phyloP scores from a whole-genome alignment of 352 stramenopile genomes.

The Phytophthora cryptogea region DNA sequence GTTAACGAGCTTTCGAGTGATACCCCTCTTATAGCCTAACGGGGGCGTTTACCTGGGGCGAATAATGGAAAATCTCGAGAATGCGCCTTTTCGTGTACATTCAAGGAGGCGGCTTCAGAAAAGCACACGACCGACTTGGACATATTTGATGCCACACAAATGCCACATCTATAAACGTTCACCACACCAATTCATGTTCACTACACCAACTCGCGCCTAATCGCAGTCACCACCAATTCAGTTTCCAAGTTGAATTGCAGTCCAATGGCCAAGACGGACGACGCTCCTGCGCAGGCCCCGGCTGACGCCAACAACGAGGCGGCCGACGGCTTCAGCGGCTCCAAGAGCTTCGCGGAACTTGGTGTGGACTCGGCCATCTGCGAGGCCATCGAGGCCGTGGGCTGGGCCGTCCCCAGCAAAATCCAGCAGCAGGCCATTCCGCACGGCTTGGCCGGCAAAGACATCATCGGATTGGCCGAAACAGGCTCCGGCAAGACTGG shows the following conservation, averaged over 20 bases:
- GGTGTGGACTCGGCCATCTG: slow-evolving; percentile 92
- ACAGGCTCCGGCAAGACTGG: slow-evolving; percentile 96
- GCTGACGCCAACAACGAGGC: slow-evolving; percentile 32
- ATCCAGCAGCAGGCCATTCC: slow-evolving; percentile 97
- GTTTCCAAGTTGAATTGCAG: neutral
- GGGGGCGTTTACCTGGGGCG: no score
- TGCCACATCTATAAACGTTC: no score
- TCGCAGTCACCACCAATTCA: slow-evolving; percentile 3
- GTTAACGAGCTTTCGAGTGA: no score
- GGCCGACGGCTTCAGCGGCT: slow-evolving; percentile 60
- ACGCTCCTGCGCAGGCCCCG: slow-evolving; percentile 6
- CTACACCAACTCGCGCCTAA: no score
- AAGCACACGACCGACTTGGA: no score
- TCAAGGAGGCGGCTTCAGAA: no score
- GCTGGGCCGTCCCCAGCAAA: slow-evolving; percentile 93
- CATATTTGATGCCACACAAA: no score
- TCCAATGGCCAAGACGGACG: slow-evolving; percentile 4
- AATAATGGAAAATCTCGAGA: no score
- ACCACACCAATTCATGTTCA: no score
- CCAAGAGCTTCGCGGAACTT: slow-evolving; percentile 89
- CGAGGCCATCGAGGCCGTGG: slow-evolving; percentile 91
- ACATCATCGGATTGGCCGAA: slow-evolving; percentile 98
- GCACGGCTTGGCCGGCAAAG: slow-evolving; percentile 90
- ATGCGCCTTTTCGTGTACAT: no score
- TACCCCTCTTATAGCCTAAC: no score